A percentile compares a stretch with the other conserved stretches of the same genome.
Conservation (phyloP, 768 basidiomycete genomes). For the Panaeolus cyanescens region DNA sequence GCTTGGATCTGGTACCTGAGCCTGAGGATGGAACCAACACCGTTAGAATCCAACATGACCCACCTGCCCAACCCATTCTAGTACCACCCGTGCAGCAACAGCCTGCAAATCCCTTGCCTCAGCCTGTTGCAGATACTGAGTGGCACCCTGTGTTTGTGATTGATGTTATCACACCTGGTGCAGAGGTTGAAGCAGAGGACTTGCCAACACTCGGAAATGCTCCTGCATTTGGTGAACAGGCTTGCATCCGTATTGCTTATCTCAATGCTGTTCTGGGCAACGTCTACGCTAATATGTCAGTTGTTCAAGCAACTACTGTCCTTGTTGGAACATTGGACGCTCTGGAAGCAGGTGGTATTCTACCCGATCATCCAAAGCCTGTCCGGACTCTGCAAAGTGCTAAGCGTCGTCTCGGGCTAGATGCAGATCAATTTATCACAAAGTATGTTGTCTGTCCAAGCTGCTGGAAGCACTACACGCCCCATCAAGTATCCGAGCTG, state of each 20-base stretch:
- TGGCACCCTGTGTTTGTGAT: not conserved
- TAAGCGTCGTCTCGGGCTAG: conserved; percentile 23
- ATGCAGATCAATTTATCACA: conserved; percentile 23
- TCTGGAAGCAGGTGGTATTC: conserved; percentile 7
- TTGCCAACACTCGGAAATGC: not conserved
- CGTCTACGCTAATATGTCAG: conserved; percentile 5
- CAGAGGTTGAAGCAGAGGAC: not conserved
- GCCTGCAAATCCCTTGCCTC: too few species aligned
- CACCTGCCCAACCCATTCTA: too few species aligned
- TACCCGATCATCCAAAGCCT: conserved; percentile 13
- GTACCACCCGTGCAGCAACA: too few species aligned
- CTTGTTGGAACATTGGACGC: conserved; percentile 1
- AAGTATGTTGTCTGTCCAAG: conserved; percentile 17
- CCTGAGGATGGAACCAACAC: too few species aligned
- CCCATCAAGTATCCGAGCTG: conserved; percentile 9
- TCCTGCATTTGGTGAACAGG: not conserved
- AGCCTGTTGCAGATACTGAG: not conserved
- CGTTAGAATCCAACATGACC: too few species aligned
- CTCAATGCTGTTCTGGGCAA: not conserved
- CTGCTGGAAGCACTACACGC: conserved; percentile 22
- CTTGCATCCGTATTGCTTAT: not conserved
- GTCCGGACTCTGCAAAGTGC: conserved; percentile 20
- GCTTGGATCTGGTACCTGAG: too few species aligned
- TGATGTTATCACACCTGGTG: not conserved
- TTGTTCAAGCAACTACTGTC: not conserved